Evolutionary conservation across 306 rosid genomes (phyloP), one percentile per base, ranked within the genome.

Genomic region (Lithocarpus polystachyus): DNA sequence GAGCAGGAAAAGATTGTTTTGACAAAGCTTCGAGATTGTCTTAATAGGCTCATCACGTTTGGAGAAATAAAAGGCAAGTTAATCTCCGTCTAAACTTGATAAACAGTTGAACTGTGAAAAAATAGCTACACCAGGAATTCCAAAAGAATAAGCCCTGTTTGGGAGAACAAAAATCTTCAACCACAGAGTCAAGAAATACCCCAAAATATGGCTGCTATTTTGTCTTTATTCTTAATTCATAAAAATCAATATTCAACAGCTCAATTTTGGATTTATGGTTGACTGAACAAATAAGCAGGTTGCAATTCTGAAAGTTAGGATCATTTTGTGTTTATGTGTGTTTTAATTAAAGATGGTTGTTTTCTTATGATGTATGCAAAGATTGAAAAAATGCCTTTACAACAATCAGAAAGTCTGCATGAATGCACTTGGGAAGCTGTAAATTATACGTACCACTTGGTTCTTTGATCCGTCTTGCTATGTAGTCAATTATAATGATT

Each of bases 21-120:
- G 78, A 89, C 92, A 4, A 88, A 84, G 85, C 89, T 96, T 79
- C 93, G 99, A 75, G 98, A 93, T 68, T 91, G 92, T 81, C 96
- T 93, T 51, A 88, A 93, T 83, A 89, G 88, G 84, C 93, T 96
- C 82, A 93, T 96, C 77, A 87, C 96, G n/a, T 89, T 89, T 76
- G 99, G 99, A 83, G 99, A 96, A 87, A 90, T 90, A 82, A 96
- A 89, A 67, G 99, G 99, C 80, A 88, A 92, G 98, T 88, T 81
- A 55, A 76, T 68, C 52, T 77, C 75, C 84, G 29, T 70, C 74
- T n/a, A 68, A 19, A 22, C 10, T 62, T 68, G 23, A 68, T 35
- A 33, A 19, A 9, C 40, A 35, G 72, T n/a, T 18, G 48, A 59
- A 23, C 67, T 24, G 12, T 68, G 51, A n/a, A 68, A 33, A 67